Percentiles rank a stretch among this genome's conserved stretches.
These are phyloP conservation scores for Colletotrichum somersetense DNA, from an alignment of 2,329 filamentous ascomycete genomes.

Conservation along the genomic window DNA sequence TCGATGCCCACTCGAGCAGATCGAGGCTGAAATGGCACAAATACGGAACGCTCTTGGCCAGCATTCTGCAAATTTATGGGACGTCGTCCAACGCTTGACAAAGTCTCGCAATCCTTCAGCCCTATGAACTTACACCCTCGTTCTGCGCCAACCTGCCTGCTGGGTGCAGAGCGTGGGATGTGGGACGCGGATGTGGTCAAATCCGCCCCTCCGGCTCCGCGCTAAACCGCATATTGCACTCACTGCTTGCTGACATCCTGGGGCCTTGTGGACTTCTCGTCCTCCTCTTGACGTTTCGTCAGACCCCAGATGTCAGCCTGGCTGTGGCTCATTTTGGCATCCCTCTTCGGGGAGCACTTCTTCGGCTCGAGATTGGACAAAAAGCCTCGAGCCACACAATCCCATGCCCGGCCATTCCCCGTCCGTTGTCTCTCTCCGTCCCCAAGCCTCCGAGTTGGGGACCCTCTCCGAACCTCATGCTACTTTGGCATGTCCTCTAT, in stretches of 20 bases:
- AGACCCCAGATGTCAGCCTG: constrained; percentile 27
- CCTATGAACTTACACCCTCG: constrained; percentile 25
- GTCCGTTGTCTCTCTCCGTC: background rate
- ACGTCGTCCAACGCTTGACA: constrained; percentile 24
- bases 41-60: background rate
- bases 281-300: background rate
- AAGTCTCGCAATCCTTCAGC: constrained; percentile 38
- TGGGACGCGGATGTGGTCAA: constrained; percentile 16
- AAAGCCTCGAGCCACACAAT: constrained; percentile 15
- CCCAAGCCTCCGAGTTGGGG: constrained; percentile 8
- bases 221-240: constrained; percentile 28
- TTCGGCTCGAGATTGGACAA: constrained; percentile 23
- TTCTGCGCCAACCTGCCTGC: constrained; percentile 9
- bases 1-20: background rate
- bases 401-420: background rate
- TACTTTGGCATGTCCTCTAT: background rate
- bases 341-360: constrained; percentile 19
- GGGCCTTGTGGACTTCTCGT: constrained; percentile 7
- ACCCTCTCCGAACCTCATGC: constrained; percentile 1
- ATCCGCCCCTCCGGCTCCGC: constrained; percentile 31
- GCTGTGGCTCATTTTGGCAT: constrained; percentile 5
- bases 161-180: constrained; percentile 26
- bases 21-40: constrained; percentile 3
- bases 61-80: constrained; percentile 13
- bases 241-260: constrained; percentile 30